Evolutionary conservation across 1,139 yeast species (phyloP), one percentile per base, ranked within the genome.

Genomic region (Zygoascus hellenicus): DNA sequence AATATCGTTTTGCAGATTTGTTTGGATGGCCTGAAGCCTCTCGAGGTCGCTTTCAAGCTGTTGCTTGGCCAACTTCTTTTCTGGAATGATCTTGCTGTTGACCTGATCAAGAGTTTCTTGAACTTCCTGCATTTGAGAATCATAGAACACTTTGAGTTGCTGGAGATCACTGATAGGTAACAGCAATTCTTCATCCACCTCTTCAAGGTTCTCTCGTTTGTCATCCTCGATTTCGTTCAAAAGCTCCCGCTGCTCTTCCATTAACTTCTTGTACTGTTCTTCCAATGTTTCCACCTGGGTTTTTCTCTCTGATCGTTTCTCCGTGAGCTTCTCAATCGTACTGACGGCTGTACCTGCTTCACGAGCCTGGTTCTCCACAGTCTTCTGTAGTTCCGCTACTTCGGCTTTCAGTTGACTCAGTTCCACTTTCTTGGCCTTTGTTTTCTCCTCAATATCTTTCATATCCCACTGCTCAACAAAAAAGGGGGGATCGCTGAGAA

Each of bases 401-500:
- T 49, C 30, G 28, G 43, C 38, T 49, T 54, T 53, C 29, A 45
- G 48, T 30, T 44, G 50, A 46, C 63, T 60, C 45, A 69, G 56
- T 5, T 58, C 58, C 5, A 48, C 51, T 39, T 68, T 66, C 41
- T 60, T 54, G 14, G 43, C 51, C 2, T 54, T 55, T 29, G 66
- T 65, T 22, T 61, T 59, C 2, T 58, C 56, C 19, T 60, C 62
- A 9, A 66, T 58, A 7, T 54, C 58, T 14, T 59, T 56, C 17
- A 65, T 56, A 38, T 68, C 65, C 30, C 61, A 51, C 35, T 64
- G 66, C 28, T 64, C 66, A 2, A 63, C 59, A 26, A 59, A 53
- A 33, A 59, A 52, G 5, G 66, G 64, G 37, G 65, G 66, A 30
- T 70, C 72, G 9, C 65, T 63, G 5, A 71, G 58, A 5, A 73